A percentile compares a stretch with the other conserved stretches of the same genome.
phyloP scores from a whole-genome alignment of 208 protist species.

The Trypanosoma brucei region DNA sequence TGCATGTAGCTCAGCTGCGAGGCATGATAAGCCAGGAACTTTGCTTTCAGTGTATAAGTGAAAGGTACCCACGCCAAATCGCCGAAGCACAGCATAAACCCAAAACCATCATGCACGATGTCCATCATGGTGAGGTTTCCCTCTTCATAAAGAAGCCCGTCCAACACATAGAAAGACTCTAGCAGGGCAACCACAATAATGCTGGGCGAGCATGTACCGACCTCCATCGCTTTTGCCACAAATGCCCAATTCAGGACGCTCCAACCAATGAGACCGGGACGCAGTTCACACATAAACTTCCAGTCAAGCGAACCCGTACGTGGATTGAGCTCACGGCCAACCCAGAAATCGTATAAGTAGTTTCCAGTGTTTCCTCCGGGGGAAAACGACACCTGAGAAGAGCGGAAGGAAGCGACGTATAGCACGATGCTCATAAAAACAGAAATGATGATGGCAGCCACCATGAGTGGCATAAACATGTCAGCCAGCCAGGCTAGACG shows the following conservation, averaged over 20 bases:
- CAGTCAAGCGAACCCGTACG: slow-evolving; percentile 90
- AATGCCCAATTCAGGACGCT: slow-evolving; percentile 90
- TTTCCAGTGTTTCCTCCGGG: slow-evolving; percentile 84
- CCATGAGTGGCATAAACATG: slow-evolving; percentile 56
- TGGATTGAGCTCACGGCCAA: slow-evolving; percentile 95
- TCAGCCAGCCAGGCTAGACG: slow-evolving; percentile 49
- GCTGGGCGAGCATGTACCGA: slow-evolving; percentile 75
- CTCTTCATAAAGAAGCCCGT: slow-evolving; percentile 90
- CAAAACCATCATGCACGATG: slow-evolving; percentile 94
- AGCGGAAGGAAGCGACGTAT: slow-evolving; percentile 65
- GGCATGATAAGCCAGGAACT: slow-evolving; percentile 81
- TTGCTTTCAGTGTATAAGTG: slow-evolving; percentile 93
- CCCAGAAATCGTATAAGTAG: slow-evolving; percentile 93
- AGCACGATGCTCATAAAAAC: slow-evolving; percentile 56
- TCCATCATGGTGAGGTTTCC: slow-evolving; percentile 95
- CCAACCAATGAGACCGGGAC: slow-evolving; percentile 96
- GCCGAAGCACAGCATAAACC: slow-evolving; percentile 95
- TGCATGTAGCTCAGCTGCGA: slow-evolving; percentile 37
- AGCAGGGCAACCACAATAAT: slow-evolving; percentile 84
- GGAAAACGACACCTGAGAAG: slow-evolving; percentile 50
- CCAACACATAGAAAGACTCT: slow-evolving; percentile 91
- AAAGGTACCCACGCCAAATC: slow-evolving; percentile 94
- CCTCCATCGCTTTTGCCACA: slow-evolving; percentile 51
- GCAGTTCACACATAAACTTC: slow-evolving; percentile 95
- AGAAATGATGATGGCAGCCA: slow-evolving; percentile 73